These are phyloP conservation scores for Coemansia reversa DNA, from an alignment of 192 early-diverging fungal genomes.

Conservation along the genomic window DNA sequence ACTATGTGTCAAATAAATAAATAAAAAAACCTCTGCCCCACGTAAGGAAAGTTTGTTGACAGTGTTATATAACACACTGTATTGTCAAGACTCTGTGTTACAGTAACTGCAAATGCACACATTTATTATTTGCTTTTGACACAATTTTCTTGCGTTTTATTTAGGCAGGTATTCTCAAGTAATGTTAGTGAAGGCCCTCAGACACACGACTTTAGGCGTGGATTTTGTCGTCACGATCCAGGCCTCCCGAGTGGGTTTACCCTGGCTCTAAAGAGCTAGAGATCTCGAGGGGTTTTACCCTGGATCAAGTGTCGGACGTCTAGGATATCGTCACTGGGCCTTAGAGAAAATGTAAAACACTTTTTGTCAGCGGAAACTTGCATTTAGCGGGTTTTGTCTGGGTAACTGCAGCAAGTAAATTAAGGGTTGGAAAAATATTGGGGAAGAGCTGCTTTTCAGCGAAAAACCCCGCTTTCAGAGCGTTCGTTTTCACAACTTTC, in stretches of 20 bases:
- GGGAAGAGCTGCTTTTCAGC: neutral
- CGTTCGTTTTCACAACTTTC: too few relatives aligned
- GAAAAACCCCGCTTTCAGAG: neutral
- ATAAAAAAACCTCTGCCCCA: slow-evolving; percentile 21
- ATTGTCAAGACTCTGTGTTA: slow-evolving; percentile 49
- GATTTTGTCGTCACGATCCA: slow-evolving; percentile 41
- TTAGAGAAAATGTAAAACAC: neutral
- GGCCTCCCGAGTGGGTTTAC: slow-evolving; percentile 46
- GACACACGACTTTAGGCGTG: slow-evolving; percentile 44
- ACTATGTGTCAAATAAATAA: slow-evolving; percentile 51
- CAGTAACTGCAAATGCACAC: slow-evolving; percentile 43
- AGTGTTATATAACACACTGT: slow-evolving; percentile 54
- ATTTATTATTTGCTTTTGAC: too few relatives aligned
- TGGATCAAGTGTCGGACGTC: slow-evolving; percentile 35
- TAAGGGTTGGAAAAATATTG: too few relatives aligned
- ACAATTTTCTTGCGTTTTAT: slow-evolving; percentile 15
- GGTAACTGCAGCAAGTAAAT: neutral
- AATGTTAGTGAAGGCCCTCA: slow-evolving; percentile 24
- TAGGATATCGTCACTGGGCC: slow-evolving; percentile 42
- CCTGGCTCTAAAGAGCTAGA: slow-evolving; percentile 9
- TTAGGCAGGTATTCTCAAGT: neutral
- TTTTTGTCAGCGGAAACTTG: neutral
- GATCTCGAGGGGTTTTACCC: slow-evolving; percentile 35
- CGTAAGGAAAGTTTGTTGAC: slow-evolving; percentile 50
- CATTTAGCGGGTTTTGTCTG: neutral